Evolutionary conservation across 1,284 basidiomycete species (phyloP).

Genomic region (Austroboletus niveus): DNA sequence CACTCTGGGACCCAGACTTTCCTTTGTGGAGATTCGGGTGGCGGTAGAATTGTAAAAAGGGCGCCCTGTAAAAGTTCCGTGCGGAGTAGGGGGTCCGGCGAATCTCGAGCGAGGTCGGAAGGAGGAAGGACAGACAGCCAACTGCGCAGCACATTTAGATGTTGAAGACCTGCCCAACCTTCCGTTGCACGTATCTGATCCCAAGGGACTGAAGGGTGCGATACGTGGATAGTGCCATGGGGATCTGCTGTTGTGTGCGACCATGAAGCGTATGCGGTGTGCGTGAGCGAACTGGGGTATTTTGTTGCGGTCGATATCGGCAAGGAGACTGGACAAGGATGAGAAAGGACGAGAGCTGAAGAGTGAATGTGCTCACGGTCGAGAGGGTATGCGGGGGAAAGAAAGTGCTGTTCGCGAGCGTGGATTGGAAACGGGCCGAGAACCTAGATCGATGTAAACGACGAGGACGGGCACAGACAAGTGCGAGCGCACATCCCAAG

Average conservation of each 20-base stretch:
- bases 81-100: constrained; percentile 39
- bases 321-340: constrained; percentile 14
- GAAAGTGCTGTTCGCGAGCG: constrained; percentile 74
- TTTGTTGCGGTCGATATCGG: constrained; percentile 24
- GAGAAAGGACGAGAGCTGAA: background rate
- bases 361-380: constrained; percentile 43
- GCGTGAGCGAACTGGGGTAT: constrained; percentile 51
- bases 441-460: constrained; percentile 40
- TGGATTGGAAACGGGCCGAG: constrained; percentile 80
- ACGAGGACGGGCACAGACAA: background rate
- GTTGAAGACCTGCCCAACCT: constrained; percentile 82
- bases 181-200: constrained; percentile 60
- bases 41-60: constrained; percentile 62
- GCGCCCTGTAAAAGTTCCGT: constrained; percentile 58
- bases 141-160: constrained; percentile 65
- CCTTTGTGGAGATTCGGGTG: constrained; percentile 19
- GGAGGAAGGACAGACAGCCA: constrained; percentile 57
- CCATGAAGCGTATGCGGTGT: constrained; percentile 58
- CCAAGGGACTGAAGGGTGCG: constrained; percentile 65
- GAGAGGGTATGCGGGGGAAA: constrained; percentile 73
- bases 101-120: constrained; percentile 1
- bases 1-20: constrained; percentile 48
- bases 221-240: constrained; percentile 52
- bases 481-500: constrained; percentile 26
- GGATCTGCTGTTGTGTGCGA: constrained; percentile 36